Base-by-base conservation (phyloP, 768 basidiomycete species). In the Postia placenta region DNA sequence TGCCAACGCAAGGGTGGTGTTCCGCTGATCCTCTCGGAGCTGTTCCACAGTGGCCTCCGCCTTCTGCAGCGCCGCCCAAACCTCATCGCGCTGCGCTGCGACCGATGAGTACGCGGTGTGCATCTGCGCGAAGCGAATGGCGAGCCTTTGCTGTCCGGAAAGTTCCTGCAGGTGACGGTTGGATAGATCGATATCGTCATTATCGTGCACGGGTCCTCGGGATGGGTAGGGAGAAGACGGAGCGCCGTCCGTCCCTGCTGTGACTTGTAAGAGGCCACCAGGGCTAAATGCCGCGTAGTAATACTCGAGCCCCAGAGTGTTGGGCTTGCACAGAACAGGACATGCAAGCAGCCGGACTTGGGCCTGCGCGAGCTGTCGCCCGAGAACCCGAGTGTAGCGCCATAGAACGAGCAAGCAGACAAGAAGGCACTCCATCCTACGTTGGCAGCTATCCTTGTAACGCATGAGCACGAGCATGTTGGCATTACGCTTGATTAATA, bases 341-440 rank as follows among this genome's bases (percentile, higher is more conserved):
- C 42, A 20, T 17, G 26, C 26, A 28, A 17, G 17, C 7, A 36
- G 14, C 3, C 14, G 30, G 15, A 36, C 11, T 17, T 27, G 44
- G 14, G 33, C 27, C 30, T 45, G 24, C 17, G 26, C 24, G 3
- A 36, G 44, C 26, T 36, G 25, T 11, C 28, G 44, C 14, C 44
- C 33, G 35, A 45, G 44, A 22, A 17, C 9, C 20, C n/a, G 28
- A 11, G 27, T 28, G 23, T 19, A 45, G 6, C 44, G 27, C 44
- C 44, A 45, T 15, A 45, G 44, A 5, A 45, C 23, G 15, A 45
- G 28, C 33, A 45, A 35, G 33, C 44, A 25, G 19, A 23, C 24
- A 27, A 45, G 24, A 30, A 45, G 27, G 4, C 20, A 17, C 23
- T 27, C 30, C 7, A 33, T 7, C 15, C 30, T 7, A 7, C 30